These are phyloP conservation scores for Geotrichum aggregatum DNA, from an alignment of 1,139 yeast species.

Conservation along the genomic window DNA sequence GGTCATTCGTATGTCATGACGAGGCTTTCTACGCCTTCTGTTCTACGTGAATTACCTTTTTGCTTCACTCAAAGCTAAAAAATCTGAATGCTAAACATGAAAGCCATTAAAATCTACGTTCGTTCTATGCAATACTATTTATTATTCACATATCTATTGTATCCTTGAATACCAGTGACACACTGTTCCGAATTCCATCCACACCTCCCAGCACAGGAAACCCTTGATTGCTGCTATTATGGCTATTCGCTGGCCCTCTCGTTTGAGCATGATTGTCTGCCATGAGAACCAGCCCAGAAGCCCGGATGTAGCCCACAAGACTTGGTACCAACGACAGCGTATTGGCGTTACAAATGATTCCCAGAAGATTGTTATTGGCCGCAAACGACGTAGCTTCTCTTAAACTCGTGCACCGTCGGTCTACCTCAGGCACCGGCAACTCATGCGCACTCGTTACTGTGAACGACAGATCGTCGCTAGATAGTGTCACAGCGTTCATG, in stretches of 20 bases:
- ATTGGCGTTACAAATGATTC: constrained; percentile 71
- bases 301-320: constrained; percentile 67
- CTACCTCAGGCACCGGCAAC: constrained; percentile 36
- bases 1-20: too few relatives aligned
- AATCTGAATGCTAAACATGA: too few relatives aligned
- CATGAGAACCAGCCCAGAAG: constrained; percentile 77
- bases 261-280: constrained; percentile 44
- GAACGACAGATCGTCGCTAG: constrained; percentile 33
- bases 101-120: too few relatives aligned
- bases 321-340: constrained; percentile 71
- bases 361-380: constrained; percentile 74
- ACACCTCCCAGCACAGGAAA: constrained; percentile 45
- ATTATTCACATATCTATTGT: constrained; percentile 56
- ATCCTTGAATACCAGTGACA: constrained; percentile 65
- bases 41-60: too few relatives aligned
- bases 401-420: constrained; percentile 49
- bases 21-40: too few relatives aligned
- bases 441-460: constrained; percentile 39
- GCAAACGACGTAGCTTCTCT: constrained; percentile 71
- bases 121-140: too few relatives aligned
- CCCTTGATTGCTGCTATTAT: not conserved
- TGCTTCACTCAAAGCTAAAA: too few relatives aligned
- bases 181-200: constrained; percentile 68
- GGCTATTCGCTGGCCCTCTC: constrained; percentile 26
- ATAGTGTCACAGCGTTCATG: constrained; percentile 45